These are phyloP conservation scores for Mayamaea pseudoterrestris DNA, from an alignment of 108 stramenopile genomes.

Conservation along the genomic window DNA sequence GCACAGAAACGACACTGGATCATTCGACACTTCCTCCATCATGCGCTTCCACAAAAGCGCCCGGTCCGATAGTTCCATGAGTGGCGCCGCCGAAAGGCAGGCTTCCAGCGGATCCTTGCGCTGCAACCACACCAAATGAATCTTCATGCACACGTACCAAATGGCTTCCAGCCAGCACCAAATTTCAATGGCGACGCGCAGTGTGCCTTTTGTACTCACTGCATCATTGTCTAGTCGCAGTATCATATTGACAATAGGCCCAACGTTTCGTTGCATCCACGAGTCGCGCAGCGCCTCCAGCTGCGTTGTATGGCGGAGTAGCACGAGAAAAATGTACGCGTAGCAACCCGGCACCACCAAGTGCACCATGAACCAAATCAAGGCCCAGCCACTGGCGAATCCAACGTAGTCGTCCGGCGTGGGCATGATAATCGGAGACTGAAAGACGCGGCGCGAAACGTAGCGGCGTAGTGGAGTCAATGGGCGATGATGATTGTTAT, in stretches of 20 bases:
- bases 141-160: conserved; percentile 52
- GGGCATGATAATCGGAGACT: too few species aligned
- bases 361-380: conserved; percentile 46
- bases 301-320: conserved; percentile 51
- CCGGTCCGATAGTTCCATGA: conserved; percentile 50
- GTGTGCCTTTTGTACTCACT: too few species aligned
- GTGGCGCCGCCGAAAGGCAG: conserved; percentile 55
- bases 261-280: conserved; percentile 40
- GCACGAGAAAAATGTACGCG: conserved; percentile 54
- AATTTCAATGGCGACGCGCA: too few species aligned
- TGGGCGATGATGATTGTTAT: too few species aligned
- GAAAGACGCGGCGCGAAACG: too few species aligned
- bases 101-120: conserved; percentile 63
- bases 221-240: conserved; percentile 35
- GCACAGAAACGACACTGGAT: conserved; percentile 37
- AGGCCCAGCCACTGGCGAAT: conserved; percentile 39
- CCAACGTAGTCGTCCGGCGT: conserved; percentile 16
- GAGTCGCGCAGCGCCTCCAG: conserved; percentile 37
- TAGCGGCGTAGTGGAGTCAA: too few species aligned
- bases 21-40: conserved; percentile 36
- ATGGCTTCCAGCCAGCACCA: conserved; percentile 76
- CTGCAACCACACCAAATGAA: conserved; percentile 57
- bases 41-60: conserved; percentile 56
- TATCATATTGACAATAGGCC: conserved; percentile 37
- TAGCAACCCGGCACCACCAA: conserved; percentile 52